Base-by-base conservation (phyloP, 495 filamentous ascomycete species). In the Aspergillus asperescens region DNA sequence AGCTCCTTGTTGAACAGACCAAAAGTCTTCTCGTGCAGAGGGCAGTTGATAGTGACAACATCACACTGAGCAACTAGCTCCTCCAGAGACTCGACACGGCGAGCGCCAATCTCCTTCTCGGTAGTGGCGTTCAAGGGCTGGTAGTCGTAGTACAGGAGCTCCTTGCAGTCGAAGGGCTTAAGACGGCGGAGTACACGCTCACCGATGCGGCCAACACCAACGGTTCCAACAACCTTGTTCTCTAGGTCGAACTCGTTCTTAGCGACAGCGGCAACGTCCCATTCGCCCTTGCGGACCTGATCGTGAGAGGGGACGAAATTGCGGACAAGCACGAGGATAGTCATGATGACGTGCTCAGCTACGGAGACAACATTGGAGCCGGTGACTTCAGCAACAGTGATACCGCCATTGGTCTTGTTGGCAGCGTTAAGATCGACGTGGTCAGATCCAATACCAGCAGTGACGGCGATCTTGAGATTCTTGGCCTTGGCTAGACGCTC, bases 1-100 rank as follows among this genome's bases (percentile, higher is more conserved):
- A 98, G 81, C n/a, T 96, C 89, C 87, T 97, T 97, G 82, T 96
- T 96, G 80, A 98, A 98, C 60, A 98, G 69, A 56, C 93, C 93
- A 27, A 81, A 78, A 39, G 93, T 98, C 81, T 93, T 94, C 80
- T 96, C 93, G 76, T 98, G 93, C 56, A 98, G 82, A 54, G 93
- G 93, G 82, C 92, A 96, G 82, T 98, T 98, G 75, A 98, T 97
- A 63, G 93, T 98, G 64, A 98, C 93, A 35, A 98, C 88, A 61
- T 98, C 93, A 72, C 91, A 96, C 81, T 96, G 90, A 48, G 80
- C 79, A 50, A 98, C 75, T 84, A 98, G 87, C 74, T 98, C 93
- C 80, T 96, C 92, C 59, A 98, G 83, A 62, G 65, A 77, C 10
- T 88, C 81, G 31, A 96, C 90, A 50, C 93, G 83, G 62, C 93